A percentile compares a stretch with the other conserved stretches of the same genome.
Conservation (phyloP, 1,284 basidiomycete species). For the Sporisorium graminicola region DNA sequence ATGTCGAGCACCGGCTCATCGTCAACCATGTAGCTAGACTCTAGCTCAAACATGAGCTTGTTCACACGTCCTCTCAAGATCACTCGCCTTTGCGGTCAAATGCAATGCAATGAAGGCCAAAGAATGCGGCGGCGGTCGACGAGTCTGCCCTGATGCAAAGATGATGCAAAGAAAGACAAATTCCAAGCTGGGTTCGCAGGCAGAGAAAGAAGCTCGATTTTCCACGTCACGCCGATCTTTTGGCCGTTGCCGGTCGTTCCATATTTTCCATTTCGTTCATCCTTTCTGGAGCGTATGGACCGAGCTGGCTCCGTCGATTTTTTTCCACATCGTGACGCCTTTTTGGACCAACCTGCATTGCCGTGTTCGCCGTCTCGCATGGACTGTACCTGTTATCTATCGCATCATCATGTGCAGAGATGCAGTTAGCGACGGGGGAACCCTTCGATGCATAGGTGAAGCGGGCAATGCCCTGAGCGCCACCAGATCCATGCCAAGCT, state of each 20-base stretch:
- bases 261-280: slow-evolving; percentile 44
- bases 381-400: too few relatives aligned
- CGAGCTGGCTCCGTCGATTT: slow-evolving; percentile 2
- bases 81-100: too few relatives aligned
- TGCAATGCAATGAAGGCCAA: too few relatives aligned
- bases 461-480: too few relatives aligned
- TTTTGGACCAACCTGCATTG: too few relatives aligned
- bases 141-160: too few relatives aligned
- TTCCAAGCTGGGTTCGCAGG: too few relatives aligned
- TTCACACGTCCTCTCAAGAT: too few relatives aligned
- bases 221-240: neutral
- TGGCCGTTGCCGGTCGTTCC: slow-evolving; percentile 35
- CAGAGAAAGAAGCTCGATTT: neutral
- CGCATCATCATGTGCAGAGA: neutral
- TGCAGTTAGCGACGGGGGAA: neutral
- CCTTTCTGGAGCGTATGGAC: slow-evolving; percentile 46
- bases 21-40: too few relatives aligned
- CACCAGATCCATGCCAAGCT: neutral
- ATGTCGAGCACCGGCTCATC: neutral
- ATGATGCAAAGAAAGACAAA: too few relatives aligned
- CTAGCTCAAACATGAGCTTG: neutral
- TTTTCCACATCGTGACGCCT: too few relatives aligned
- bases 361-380: slow-evolving; percentile 9
- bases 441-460: too few relatives aligned
- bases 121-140: neutral